Base-by-base conservation (phyloP, 2,329 filamentous ascomycete genomes). In the Nemania sp. region DNA sequence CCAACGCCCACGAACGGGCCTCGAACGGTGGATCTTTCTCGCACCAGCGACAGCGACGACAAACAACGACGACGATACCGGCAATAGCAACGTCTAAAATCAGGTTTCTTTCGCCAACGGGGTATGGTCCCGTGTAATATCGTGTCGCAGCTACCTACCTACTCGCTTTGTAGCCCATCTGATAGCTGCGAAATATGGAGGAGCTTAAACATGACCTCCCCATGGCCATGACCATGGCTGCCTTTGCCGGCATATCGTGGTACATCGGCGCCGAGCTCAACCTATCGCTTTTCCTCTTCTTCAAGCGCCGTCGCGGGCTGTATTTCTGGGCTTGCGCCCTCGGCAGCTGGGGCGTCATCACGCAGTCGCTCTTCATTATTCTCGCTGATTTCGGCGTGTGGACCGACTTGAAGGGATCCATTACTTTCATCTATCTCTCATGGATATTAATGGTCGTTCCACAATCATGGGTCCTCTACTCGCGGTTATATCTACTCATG, bases 231-330 rank as follows among this genome's bases (percentile, higher is more conserved):
- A 64, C 64, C 46, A 70, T 74, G 54, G 67, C 70, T 36, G 71
- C 68, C 49, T 74, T 73, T 43, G 64, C 60, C 7, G 70, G 68
- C 49, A 69, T 72, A 39, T 67, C 70, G 17, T 71, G 66, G 62
- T 71, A 66, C 53, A 64, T 68, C 51, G 66, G 65, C n/a, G 54
- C 58, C 34, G 68, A 71, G 52, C 63, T 70, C 54, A 67, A 64
- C 58, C 41, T 64, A 1, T 66, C 65, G 19, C 59, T 71, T 2
- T 66, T 69, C 51, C 9, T 66, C 14, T 58, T 65, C 40, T 71
- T 71, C 62, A 68, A 69, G 46, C 61, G 64, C 11, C 59, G 66
- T 11, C 60, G 59, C n/a, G 67, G 69, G 1, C 47, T 70, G 3
- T 71, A 71, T 48, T 71, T 71, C 52, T 71, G 69, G 69, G 61